Evolutionary conservation across 1,139 yeast genomes (phyloP), one percentile per base, ranked within the genome.

Genomic region (Saccharomycopsis hybrid): DNA sequence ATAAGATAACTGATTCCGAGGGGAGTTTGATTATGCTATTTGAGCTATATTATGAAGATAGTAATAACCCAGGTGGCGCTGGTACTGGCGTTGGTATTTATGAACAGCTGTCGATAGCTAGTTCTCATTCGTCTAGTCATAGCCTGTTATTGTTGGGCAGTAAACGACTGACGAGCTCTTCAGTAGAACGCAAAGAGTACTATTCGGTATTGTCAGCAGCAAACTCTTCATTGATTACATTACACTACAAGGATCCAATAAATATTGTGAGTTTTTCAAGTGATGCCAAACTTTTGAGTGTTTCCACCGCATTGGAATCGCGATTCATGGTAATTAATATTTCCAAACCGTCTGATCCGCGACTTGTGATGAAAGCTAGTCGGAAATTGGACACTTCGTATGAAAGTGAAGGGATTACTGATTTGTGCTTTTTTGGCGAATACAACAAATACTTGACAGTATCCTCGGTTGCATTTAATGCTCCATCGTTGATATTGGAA

Each of bases 371-470:
- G 80, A 79, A 80, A 55, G 78, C 85, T 1, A 70, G 77, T 37
- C 66, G 87, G 41, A 68, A 78, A n/a, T 65, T 78, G 9, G 85
- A 79, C 53, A 77, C 81, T 0, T 74, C 82, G 0, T 64, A 84
- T 61, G 92, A 86, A 53, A 79, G 84, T 55, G 97, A 90, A 62
- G 97, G 97, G 1, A 85, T 89, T 44, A 90, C 97, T 0, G 87
- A 83, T 55, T 69, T 86, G n/a, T 77, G 77, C 53, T 84, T 89
- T 63, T 80, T 82, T 63, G 85, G 85, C 0, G 69, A 64, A 1
- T 75, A 78, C 55, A 74, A 76, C 52, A 69, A 78, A 50, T 63
- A 73, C 42, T 72, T 82, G 75, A 73, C 80, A 13, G 71, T 82
- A 4, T 76, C 85, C 0, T 78, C 85, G 0, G 77, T 76, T 3